A percentile compares a stretch with the other conserved stretches of the same genome.
phyloP scores from a whole-genome alignment of 768 basidiomycete genomes.

The Lentinula sp. region DNA sequence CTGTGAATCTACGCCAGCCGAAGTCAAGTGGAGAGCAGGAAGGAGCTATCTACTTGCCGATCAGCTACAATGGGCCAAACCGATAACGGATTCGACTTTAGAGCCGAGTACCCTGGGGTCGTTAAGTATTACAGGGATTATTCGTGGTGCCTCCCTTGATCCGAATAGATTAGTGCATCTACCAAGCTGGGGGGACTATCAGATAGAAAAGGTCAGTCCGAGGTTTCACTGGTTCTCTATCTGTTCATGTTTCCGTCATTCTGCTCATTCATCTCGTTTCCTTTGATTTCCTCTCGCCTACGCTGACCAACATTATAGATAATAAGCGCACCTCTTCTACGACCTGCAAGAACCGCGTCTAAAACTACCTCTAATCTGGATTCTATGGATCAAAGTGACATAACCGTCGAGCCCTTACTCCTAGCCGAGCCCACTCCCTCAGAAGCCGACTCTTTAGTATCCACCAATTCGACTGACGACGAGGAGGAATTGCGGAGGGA shows the following conservation, averaged over 20 bases:
- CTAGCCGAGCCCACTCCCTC: slow-evolving; percentile 60
- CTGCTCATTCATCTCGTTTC: too few species aligned
- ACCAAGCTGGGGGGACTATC: slow-evolving; percentile 85
- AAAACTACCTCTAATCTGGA: slow-evolving; percentile 14
- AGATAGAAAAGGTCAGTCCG: slow-evolving; percentile 62
- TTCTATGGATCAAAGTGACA: slow-evolving; percentile 5
- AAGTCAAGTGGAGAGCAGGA: slow-evolving; percentile 79
- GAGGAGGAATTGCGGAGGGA: slow-evolving; percentile 63
- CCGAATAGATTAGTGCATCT: slow-evolving; percentile 85
- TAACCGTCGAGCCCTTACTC: slow-evolving; percentile 65
- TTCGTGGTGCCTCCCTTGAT: slow-evolving; percentile 74
- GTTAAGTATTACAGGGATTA: slow-evolving; percentile 75
- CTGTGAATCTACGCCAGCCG: slow-evolving; percentile 78
- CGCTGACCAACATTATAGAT: slow-evolving; percentile 41
- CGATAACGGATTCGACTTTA: not conserved
- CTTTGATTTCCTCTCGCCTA: not conserved
- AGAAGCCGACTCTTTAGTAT: slow-evolving; percentile 79
- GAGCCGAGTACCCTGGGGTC: slow-evolving; percentile 27
- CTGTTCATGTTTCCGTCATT: not conserved
- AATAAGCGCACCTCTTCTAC: slow-evolving; percentile 50
- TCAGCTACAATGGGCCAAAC: slow-evolving; percentile 47
- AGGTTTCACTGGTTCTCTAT: not conserved
- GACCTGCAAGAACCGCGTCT: slow-evolving; percentile 26
- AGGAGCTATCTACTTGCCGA: slow-evolving; percentile 72
- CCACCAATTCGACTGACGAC: slow-evolving; percentile 83